These are phyloP conservation scores for Lentithecium fluviatile DNA, from an alignment of 495 filamentous ascomycete species.

Conservation along the genomic window DNA sequence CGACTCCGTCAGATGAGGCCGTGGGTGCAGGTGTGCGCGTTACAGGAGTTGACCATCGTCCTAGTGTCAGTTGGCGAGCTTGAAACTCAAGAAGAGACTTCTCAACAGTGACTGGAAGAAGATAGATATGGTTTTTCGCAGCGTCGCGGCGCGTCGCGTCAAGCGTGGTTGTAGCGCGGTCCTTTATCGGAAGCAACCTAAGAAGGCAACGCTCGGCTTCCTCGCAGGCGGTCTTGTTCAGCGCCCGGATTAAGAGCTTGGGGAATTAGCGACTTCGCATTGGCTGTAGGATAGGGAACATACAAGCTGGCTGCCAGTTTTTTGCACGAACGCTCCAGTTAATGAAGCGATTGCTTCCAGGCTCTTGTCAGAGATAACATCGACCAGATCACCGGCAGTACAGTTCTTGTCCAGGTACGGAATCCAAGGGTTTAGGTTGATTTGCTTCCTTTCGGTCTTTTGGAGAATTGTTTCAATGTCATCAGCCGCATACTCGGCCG, in stretches of 20 bases:
- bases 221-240: slow-evolving; percentile 6
- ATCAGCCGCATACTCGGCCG: slow-evolving; percentile 34
- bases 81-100: slow-evolving; percentile 15
- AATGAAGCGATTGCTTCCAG: slow-evolving; percentile 8
- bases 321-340: slow-evolving; percentile 16
- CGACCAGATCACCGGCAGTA: not conserved
- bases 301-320: slow-evolving; percentile 1
- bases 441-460: slow-evolving; percentile 5
- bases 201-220: slow-evolving; percentile 31
- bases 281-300: not conserved
- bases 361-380: not conserved
- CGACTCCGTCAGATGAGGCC: not conserved
- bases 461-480: slow-evolving; percentile 19
- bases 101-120: slow-evolving; percentile 11
- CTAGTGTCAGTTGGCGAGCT: slow-evolving; percentile 7
- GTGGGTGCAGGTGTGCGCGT: not conserved
- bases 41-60: slow-evolving; percentile 21
- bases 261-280: not conserved
- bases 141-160: slow-evolving; percentile 1
- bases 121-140: not conserved
- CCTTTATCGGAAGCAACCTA: slow-evolving; percentile 15
- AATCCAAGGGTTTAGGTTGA: slow-evolving; percentile 19
- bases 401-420: not conserved
- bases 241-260: slow-evolving; percentile 23
- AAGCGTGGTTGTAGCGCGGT: not conserved